A percentile compares a stretch with the other conserved stretches of the same genome.
Conservation (phyloP, 2,329 filamentous ascomycete genomes). For the Diplodia seriata region DNA sequence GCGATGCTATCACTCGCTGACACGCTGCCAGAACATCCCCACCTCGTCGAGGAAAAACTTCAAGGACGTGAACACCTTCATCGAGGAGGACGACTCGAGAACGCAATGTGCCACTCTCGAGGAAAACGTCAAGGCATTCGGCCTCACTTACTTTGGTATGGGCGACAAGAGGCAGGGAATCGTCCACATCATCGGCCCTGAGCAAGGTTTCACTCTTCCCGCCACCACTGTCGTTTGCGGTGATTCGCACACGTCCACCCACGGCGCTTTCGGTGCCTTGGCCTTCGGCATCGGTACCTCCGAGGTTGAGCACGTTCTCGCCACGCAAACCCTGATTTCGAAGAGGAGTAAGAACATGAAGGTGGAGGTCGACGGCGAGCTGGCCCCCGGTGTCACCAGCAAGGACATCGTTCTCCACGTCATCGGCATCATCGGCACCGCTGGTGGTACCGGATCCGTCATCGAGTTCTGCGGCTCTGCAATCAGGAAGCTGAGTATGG, state of each 20-base stretch:
- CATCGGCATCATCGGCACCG: conserved; percentile 93
- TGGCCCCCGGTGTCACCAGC: conserved; percentile 89
- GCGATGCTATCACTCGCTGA: not conserved
- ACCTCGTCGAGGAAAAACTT: conserved; percentile 89
- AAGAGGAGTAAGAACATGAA: conserved; percentile 99
- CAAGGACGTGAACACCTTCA: conserved; percentile 92
- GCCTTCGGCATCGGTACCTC: conserved; percentile 98
- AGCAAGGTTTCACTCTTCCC: conserved; percentile 97
- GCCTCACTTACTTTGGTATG: conserved; percentile 95
- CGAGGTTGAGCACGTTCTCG: conserved; percentile 97
- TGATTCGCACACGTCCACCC: conserved; percentile 97
- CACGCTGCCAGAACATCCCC: conserved; percentile 78
- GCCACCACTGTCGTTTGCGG: conserved; percentile 97
- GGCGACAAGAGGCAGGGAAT: conserved; percentile 97
- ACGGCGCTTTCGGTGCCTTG: conserved; percentile 93
- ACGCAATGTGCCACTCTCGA: conserved; percentile 95
- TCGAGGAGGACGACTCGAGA: conserved; percentile 91
- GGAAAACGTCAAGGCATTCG: conserved; percentile 96
- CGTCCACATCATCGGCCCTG: conserved; percentile 96
- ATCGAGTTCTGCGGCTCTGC: conserved; percentile 98
- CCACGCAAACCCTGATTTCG: conserved; percentile 93
- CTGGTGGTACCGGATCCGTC: conserved; percentile 90
- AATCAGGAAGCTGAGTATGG: conserved; percentile 88
- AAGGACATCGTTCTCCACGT: conserved; percentile 95
- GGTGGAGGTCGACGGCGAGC: conserved; percentile 89